These are phyloP conservation scores for Eurotiales sp. DNA, from an alignment of 2,329 filamentous ascomycete genomes.

Conservation along the genomic window DNA sequence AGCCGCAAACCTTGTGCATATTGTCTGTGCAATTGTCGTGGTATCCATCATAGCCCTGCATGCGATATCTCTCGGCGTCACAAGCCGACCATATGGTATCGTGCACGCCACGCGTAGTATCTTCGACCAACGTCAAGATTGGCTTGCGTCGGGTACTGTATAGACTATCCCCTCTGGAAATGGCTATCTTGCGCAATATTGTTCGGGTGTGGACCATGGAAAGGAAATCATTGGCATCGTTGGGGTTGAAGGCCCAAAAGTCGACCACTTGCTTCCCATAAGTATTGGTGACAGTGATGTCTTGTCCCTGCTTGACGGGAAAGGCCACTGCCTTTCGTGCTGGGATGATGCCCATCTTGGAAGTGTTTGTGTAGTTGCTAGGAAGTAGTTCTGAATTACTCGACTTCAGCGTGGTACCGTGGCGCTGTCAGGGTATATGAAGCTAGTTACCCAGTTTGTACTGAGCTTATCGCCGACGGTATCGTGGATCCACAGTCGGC, in stretches of 20 bases:
- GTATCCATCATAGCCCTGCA: conserved; percentile 35
- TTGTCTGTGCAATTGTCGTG: conserved; percentile 43
- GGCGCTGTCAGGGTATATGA: background rate
- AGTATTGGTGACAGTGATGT: conserved; percentile 46
- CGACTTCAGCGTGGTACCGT: background rate
- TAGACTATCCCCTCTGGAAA: conserved; percentile 30
- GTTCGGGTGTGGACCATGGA: conserved; percentile 41
- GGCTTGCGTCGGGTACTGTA: conserved; percentile 35
- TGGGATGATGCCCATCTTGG: conserved; percentile 30
- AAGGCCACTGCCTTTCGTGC: conserved; percentile 44
- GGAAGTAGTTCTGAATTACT: background rate
- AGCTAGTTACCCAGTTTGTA: background rate
- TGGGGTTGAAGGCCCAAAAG: conserved; percentile 46
- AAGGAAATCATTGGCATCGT: conserved; percentile 29
- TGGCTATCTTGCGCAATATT: conserved; percentile 25
- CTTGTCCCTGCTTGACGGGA: conserved; percentile 33
- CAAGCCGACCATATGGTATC: conserved; percentile 42
- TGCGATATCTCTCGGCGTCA: conserved; percentile 36
- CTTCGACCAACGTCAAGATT: conserved; percentile 34
- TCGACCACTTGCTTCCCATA: conserved; percentile 50
- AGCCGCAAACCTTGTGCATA: conserved; percentile 24
- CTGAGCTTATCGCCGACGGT: background rate
- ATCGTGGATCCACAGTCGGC: background rate
- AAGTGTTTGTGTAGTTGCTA: background rate
- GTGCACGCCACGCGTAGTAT: conserved; percentile 38